These are phyloP conservation scores for Globisporangium cederbergense DNA, from an alignment of 352 stramenopile genomes.

Conservation along the genomic window DNA sequence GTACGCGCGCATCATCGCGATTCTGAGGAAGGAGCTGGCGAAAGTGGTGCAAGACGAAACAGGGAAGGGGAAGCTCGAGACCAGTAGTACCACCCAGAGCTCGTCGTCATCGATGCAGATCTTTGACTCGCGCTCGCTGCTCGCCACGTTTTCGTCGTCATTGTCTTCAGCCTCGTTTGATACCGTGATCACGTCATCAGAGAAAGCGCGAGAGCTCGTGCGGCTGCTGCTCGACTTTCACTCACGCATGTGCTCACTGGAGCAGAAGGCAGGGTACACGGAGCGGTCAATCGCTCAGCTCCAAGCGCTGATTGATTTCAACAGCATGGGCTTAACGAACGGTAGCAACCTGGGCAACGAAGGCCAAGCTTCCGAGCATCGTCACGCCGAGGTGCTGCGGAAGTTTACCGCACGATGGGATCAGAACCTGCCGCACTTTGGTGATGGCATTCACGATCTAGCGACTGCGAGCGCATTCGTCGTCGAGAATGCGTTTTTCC, in stretches of 20 bases:
- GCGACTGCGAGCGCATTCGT: not conserved
- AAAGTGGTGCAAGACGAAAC: conserved; percentile 13
- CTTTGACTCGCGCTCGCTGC: conserved; percentile 23
- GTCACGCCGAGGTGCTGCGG: conserved; percentile 18
- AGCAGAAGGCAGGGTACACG: conserved; percentile 48
- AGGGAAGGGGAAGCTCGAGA: not conserved
- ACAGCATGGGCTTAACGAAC: conserved; percentile 10
- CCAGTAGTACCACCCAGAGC: not conserved
- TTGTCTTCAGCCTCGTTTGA: not conserved
- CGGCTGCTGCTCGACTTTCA: conserved; percentile 42
- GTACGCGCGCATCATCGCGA: conserved; percentile 57
- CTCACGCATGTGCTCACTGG: conserved; percentile 43
- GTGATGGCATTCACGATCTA: conserved; percentile 16
- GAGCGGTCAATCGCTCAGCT: conserved; percentile 66
- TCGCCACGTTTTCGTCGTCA: conserved; percentile 8
- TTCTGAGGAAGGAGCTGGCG: conserved; percentile 37
- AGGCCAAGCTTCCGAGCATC: not conserved
- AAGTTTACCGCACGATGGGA: conserved; percentile 38
- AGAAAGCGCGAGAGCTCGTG: conserved; percentile 2
- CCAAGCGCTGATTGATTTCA: conserved; percentile 64
- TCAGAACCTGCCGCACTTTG: conserved; percentile 22
- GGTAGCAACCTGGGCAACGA: not conserved
- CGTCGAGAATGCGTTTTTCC: conserved; percentile 6
- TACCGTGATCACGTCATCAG: not conserved
- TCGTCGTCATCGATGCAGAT: conserved; percentile 25